These are phyloP conservation scores for Crotalaria pallida DNA, from an alignment of 306 rosid genomes.

Conservation along the genomic window DNA sequence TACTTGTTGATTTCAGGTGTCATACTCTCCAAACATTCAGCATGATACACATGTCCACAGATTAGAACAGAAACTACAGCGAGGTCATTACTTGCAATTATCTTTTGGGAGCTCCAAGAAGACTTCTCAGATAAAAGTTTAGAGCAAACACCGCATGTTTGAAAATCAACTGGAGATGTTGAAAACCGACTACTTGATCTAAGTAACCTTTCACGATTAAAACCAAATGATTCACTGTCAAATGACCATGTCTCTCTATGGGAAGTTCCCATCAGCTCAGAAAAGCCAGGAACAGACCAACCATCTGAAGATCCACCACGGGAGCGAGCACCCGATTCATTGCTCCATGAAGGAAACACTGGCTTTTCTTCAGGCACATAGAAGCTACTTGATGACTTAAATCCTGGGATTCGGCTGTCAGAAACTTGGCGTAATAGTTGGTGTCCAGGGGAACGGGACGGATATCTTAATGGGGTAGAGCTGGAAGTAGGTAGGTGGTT, in stretches of 20 bases:
- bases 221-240: slow-evolving; percentile 71
- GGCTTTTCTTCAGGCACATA: slow-evolving; percentile 62
- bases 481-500: slow-evolving; percentile 51
- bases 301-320: slow-evolving; percentile 70
- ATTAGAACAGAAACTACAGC: slow-evolving; percentile 71
- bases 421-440: slow-evolving; percentile 58
- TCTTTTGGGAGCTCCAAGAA: slow-evolving; percentile 56
- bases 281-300: slow-evolving; percentile 84
- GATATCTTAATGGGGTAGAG: slow-evolving; percentile 48
- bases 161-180: slow-evolving; percentile 55
- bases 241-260: slow-evolving; percentile 77
- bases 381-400: slow-evolving; percentile 53
- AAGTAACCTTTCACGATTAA: slow-evolving; percentile 51
- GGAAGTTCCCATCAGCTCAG: slow-evolving; percentile 68
- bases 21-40: slow-evolving; percentile 83
- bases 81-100: slow-evolving; percentile 44
- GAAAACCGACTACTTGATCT: slow-evolving; percentile 56
- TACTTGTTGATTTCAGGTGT: slow-evolving; percentile 73
- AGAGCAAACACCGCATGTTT: slow-evolving; percentile 58
- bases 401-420: slow-evolving; percentile 47
- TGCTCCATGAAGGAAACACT: slow-evolving; percentile 51
- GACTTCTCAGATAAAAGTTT: slow-evolving; percentile 53
- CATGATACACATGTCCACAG: slow-evolving; percentile 88
- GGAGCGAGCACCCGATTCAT: slow-evolving; percentile 52
- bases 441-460: slow-evolving; percentile 57